Conservation (phyloP, 805 yeast species). For the Saccharomycopsis lassenensis region DNA sequence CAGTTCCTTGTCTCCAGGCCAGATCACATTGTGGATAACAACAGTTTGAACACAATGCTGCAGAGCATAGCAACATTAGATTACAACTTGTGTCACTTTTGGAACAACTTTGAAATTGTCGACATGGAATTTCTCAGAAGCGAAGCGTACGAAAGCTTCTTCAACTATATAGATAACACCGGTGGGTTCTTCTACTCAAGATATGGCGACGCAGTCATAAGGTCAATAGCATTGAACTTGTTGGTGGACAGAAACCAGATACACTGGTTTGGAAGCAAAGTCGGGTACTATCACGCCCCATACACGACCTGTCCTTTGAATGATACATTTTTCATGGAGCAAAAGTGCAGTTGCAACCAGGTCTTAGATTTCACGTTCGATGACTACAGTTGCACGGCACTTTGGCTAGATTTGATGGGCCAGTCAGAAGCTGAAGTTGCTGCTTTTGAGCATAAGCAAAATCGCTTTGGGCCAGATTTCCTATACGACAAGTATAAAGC, state of each 20-base stretch:
- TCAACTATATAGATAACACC: conserved; percentile 52
- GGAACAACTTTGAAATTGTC: conserved; percentile 82
- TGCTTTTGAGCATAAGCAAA: not conserved
- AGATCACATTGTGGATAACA: too few relatives aligned
- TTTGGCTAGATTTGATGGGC: conserved; percentile 10
- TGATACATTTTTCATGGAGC: conserved; percentile 38
- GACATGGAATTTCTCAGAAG: conserved; percentile 64
- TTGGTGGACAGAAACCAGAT: conserved; percentile 53
- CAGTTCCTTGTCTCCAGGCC: too few relatives aligned
- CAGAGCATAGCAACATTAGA: too few relatives aligned
- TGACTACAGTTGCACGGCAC: conserved; percentile 52
- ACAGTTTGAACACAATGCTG: too few relatives aligned
- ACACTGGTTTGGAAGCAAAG: conserved; percentile 60
- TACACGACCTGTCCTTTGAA: conserved; percentile 69
- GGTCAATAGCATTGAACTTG: conserved; percentile 68
- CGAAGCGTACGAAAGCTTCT: conserved; percentile 54
- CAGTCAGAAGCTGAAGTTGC: not conserved
- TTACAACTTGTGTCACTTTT: conserved; percentile 80
- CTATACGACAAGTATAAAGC: conserved; percentile 6
- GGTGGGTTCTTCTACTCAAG: conserved; percentile 85
- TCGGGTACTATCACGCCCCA: conserved; percentile 76
- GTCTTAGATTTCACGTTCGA: conserved; percentile 62
- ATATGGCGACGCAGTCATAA: conserved; percentile 91
- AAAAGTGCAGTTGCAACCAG: conserved; percentile 68
- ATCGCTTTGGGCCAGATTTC: conserved; percentile 8